phyloP scores from a whole-genome alignment of 148 eudicot species.

The Polygonum aviculare region DNA sequence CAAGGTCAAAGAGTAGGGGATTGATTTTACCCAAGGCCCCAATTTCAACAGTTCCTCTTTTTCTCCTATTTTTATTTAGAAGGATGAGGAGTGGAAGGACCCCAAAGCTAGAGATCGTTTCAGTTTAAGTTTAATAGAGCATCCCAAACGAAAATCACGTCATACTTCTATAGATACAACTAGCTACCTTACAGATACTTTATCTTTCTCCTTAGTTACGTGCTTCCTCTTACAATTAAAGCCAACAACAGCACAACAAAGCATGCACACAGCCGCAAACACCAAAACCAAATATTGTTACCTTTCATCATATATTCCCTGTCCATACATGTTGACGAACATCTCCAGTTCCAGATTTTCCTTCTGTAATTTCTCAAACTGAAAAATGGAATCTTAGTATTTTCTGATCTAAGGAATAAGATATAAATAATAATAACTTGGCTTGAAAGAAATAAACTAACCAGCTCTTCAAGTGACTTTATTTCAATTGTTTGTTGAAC shows the following conservation, averaged over 20 bases:
- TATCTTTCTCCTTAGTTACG: neutral
- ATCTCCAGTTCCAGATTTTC: conserved; percentile 61
- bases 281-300: conserved; percentile 18
- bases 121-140: neutral
- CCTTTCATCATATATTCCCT: conserved; percentile 79
- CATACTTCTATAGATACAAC: neutral
- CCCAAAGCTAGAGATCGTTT: neutral
- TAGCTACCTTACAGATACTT: neutral
- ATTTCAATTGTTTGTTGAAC: conserved; percentile 46
- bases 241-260: neutral
- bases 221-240: neutral
- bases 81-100: neutral
- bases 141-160: neutral
- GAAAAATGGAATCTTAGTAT: conserved; percentile 24
- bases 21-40: neutral
- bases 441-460: conserved; percentile 27
- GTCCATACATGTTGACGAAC: conserved; percentile 70
- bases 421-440: neutral
- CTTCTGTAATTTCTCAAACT: conserved; percentile 74
- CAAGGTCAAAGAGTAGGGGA: neutral
- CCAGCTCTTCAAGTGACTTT: conserved; percentile 56
- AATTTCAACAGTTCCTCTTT: neutral
- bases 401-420: conserved; percentile 2
- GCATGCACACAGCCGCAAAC: neutral
- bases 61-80: neutral